Conservation (phyloP, 306 rosid genomes). For the Vigna unguiculata region DNA sequence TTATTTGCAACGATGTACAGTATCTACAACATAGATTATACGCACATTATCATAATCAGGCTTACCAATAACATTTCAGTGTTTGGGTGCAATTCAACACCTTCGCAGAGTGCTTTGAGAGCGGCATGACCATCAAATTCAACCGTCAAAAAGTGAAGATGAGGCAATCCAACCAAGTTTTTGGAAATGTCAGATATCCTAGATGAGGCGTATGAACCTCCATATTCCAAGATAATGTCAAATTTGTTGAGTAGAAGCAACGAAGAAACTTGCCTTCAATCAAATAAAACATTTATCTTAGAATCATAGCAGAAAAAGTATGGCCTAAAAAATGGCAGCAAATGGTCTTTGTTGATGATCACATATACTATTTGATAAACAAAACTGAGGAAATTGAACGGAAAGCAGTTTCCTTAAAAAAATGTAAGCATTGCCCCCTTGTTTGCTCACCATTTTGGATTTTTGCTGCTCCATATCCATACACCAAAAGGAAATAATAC, state of each 20-base stretch:
- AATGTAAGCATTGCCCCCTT: slow-evolving; percentile 8
- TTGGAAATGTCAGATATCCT: slow-evolving; percentile 51
- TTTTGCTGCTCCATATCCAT: not conserved
- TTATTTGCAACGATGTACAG: slow-evolving; percentile 17
- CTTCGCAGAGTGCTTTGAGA: slow-evolving; percentile 62
- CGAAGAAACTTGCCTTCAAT: slow-evolving; percentile 60
- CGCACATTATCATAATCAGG: slow-evolving; percentile 16
- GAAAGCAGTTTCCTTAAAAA: slow-evolving; percentile 7
- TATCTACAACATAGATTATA: slow-evolving; percentile 26
- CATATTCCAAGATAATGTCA: slow-evolving; percentile 69
- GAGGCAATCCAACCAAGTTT: slow-evolving; percentile 51
- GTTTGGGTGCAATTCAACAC: slow-evolving; percentile 53
- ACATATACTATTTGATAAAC: slow-evolving; percentile 15
- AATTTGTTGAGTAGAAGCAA: slow-evolving; percentile 64
- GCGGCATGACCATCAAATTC: slow-evolving; percentile 55
- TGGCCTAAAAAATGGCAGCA: not conserved
- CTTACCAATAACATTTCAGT: slow-evolving; percentile 53
- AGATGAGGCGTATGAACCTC: slow-evolving; percentile 56
- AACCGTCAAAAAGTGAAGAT: slow-evolving; percentile 59
- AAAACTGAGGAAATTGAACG: slow-evolving; percentile 16
- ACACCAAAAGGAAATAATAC: not conserved
- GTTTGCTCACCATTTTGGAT: slow-evolving; percentile 11
- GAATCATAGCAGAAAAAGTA: slow-evolving; percentile 13
- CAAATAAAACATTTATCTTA: slow-evolving; percentile 39
- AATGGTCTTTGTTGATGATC: slow-evolving; percentile 23